Evolutionary conservation across 352 stramenopile genomes (phyloP).

Genomic region (Phytophthora tentaculata): DNA sequence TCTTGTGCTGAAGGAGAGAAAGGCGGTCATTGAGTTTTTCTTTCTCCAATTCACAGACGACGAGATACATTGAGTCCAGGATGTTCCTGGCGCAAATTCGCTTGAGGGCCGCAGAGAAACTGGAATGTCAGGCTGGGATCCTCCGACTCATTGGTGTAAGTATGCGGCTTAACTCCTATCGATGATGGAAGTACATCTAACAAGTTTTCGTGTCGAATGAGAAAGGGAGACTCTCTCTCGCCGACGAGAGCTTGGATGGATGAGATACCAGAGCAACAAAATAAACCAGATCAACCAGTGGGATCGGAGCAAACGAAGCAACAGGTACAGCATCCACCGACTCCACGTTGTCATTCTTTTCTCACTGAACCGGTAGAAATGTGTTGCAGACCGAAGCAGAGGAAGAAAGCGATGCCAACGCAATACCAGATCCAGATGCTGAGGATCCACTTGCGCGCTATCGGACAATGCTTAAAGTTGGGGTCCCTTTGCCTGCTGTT

Average conservation of each 20-base stretch:
- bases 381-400: background rate
- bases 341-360: background rate
- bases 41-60: conserved; percentile 7
- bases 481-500: conserved; percentile 27
- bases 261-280: conserved; percentile 1
- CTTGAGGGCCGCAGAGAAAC: conserved; percentile 6
- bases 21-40: conserved; percentile 2
- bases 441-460: conserved; percentile 27
- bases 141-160: conserved; percentile 31
- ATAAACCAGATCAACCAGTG: background rate
- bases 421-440: background rate
- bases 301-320: background rate
- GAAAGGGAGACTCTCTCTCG: conserved; percentile 34
- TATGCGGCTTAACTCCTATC: background rate
- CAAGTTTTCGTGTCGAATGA: conserved; percentile 1
- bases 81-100: conserved; percentile 33
- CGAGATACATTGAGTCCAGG: background rate
- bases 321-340: conserved; percentile 1
- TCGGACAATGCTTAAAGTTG: conserved; percentile 35
- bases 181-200: background rate
- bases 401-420: background rate
- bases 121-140: conserved; percentile 24
- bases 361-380: background rate
- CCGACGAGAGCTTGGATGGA: conserved; percentile 14
- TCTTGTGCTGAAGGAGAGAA: conserved; percentile 23